Base-by-base conservation (phyloP, 1,284 basidiomycete species). In the Trametes polyzona region DNA sequence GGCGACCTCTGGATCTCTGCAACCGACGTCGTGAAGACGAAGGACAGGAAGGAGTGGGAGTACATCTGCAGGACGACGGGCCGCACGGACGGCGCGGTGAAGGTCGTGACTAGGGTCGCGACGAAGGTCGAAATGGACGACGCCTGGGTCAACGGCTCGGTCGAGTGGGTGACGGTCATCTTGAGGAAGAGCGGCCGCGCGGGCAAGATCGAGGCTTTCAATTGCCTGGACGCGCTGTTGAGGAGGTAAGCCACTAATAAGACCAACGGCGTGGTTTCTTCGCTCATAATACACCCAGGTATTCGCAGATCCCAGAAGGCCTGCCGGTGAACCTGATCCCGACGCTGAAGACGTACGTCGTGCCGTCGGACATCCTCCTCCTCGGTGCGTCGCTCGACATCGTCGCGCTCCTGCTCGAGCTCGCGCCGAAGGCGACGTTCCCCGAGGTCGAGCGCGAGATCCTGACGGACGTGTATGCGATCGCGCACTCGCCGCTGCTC, bases 1-100 rank as follows among this genome's bases (percentile, higher is more conserved):
- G 94, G 91, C 1, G 90, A 93, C 67, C 75, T 98, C 4, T 91
- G 98, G 81, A 83, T 94, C 33, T 88, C 87, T 62, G 93, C 94
- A 10, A 90, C 91, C 0, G 93, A 95, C 49, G 76, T 86, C 16
- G 76, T 87, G 40, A 80, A 71, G 64, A 69, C 72, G 2, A 88
- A 87, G 69, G 80, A 81, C 44, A 78, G 82, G 47, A 85, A 81
- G 61, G 91, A 93, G 64, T 93, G 91, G 90, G 87, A 90, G 42
- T 83, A 83, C 4, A 86, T 98, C 52, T 90, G 96, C 67, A 82
- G 88, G 42, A 82, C 86, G 4, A 85, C 88, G 2, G 88, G 96
- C 1, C 83, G 86, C 63, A 84, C 84, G 4, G 84, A 88, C 16
- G 83, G 84, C 37, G 86, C 87, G 17, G 87, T 93, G 46, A 84